Conservation (phyloP, 495 filamentous ascomycete species). For the Lichenothelia convexa region DNA sequence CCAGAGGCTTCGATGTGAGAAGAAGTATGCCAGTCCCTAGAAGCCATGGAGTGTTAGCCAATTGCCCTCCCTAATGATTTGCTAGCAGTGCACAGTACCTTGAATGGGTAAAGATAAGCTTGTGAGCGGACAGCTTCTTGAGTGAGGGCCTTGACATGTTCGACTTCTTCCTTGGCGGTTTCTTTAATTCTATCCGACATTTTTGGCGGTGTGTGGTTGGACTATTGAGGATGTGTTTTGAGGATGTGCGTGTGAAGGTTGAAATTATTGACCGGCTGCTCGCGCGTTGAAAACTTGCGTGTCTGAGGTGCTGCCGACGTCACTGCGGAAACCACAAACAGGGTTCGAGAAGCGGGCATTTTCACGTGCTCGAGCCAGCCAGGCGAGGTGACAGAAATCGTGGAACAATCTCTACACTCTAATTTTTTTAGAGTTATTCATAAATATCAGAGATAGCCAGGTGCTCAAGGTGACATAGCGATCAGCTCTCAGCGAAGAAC, state of each 20-base stretch:
- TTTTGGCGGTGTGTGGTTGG: background rate
- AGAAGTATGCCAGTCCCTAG: constrained; percentile 64
- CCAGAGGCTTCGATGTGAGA: constrained; percentile 40
- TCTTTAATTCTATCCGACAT: constrained; percentile 23
- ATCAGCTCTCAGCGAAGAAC: no score
- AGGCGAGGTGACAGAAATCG: no score
- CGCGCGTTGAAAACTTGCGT: background rate
- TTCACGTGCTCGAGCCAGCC: no score
- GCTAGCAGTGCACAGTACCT: constrained; percentile 40
- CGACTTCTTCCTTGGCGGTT: constrained; percentile 33
- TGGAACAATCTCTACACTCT: no score
- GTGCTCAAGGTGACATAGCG: no score
- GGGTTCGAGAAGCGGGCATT: no score
- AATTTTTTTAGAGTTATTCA: no score
- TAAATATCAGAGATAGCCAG: no score
- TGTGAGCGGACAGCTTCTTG: constrained; percentile 48
- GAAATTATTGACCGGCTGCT: background rate
- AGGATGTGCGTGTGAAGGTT: background rate
- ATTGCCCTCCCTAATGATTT: no score
- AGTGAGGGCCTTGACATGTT: constrained; percentile 33
- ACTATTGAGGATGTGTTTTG: constrained; percentile 1
- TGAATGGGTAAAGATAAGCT: constrained; percentile 74
- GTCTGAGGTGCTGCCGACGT: no score
- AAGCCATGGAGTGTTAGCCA: background rate
- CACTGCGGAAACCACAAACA: no score